phyloP scores from a whole-genome alignment of 345 rosid genomes.

The Populus simonii region DNA sequence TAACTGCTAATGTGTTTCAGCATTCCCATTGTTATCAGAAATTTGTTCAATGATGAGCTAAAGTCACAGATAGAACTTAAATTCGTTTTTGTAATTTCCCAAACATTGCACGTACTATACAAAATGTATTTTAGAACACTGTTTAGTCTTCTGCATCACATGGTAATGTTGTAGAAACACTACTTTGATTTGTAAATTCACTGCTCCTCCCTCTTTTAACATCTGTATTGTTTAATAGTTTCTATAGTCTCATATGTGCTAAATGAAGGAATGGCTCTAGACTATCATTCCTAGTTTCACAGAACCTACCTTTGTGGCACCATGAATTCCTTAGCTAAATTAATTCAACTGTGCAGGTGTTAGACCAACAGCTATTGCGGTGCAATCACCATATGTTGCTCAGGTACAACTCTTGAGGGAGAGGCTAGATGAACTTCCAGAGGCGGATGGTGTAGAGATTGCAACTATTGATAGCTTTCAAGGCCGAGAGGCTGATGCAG shows the following conservation, averaged over 20 bases:
- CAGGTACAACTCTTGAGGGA: slow-evolving; percentile 92
- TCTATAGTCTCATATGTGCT: no score
- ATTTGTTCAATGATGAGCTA: not conserved
- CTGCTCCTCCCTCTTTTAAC: no score
- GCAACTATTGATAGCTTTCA: slow-evolving; percentile 96
- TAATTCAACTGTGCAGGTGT: slow-evolving; percentile 55
- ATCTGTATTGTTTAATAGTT: no score
- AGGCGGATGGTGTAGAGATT: slow-evolving; percentile 80
- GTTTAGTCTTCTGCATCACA: no score
- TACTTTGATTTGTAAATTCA: no score
- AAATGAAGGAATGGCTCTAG: no score
- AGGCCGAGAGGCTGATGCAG: slow-evolving; percentile 97
- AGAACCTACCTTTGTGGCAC: no score
- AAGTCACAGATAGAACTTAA: not conserved
- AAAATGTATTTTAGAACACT: no score
- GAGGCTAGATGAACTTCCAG: slow-evolving; percentile 76
- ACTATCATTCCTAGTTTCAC: no score
- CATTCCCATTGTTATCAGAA: not conserved
- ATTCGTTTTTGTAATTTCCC: not conserved
- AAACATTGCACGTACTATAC: not conserved
- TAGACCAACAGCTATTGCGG: slow-evolving; percentile 68
- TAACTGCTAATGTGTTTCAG: not conserved
- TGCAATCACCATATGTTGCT: slow-evolving; percentile 97
- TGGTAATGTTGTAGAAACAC: no score
- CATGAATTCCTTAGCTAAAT: no score